phyloP scores from a whole-genome alignment of 129 eudicot genomes.

The Solidago caesia region DNA sequence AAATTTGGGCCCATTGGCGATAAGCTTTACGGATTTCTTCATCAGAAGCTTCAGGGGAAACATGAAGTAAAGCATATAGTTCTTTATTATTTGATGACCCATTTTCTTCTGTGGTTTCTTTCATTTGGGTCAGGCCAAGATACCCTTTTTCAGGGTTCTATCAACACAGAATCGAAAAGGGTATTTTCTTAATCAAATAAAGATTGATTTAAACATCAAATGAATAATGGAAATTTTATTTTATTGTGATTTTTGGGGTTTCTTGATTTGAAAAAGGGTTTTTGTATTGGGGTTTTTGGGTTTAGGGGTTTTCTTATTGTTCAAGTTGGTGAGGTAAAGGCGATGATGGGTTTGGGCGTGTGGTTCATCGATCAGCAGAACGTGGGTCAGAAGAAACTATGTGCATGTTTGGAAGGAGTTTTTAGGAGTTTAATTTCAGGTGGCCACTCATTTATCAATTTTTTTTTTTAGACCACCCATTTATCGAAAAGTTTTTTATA shows the following conservation, averaged over 20 bases:
- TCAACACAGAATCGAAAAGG: background rate
- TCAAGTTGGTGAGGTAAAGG: too few relatives aligned
- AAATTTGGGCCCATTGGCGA: slow-evolving; percentile 55
- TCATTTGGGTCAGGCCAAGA: slow-evolving; percentile 26
- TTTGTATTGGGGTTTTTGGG: slow-evolving; percentile 14
- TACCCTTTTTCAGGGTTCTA: slow-evolving; percentile 29
- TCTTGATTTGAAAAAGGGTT: slow-evolving; percentile 7
- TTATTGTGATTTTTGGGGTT: background rate
- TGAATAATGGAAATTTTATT: background rate
- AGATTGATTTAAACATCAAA: slow-evolving; percentile 14
- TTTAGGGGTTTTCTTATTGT: slow-evolving; percentile 21
- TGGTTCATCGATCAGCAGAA: slow-evolving; percentile 3
- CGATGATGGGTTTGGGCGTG: background rate
- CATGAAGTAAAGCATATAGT: slow-evolving; percentile 73
- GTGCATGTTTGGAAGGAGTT: background rate
- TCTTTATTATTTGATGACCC: slow-evolving; percentile 57
- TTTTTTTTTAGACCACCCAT: too few relatives aligned
- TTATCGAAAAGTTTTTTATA: too few relatives aligned
- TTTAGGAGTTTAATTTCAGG: too few relatives aligned
- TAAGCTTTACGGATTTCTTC: slow-evolving; percentile 96
- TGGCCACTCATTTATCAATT: too few relatives aligned
- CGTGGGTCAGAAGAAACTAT: slow-evolving; percentile 29
- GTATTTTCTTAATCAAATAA: slow-evolving; percentile 1
- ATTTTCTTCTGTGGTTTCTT: slow-evolving; percentile 29
- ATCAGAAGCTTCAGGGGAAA: slow-evolving; percentile 94